A percentile compares a stretch with the other conserved stretches of the same genome.
These are phyloP conservation scores for Pestalotiopsis fici DNA, from an alignment of 2,329 filamentous ascomycete genomes.

Conservation along the genomic window DNA sequence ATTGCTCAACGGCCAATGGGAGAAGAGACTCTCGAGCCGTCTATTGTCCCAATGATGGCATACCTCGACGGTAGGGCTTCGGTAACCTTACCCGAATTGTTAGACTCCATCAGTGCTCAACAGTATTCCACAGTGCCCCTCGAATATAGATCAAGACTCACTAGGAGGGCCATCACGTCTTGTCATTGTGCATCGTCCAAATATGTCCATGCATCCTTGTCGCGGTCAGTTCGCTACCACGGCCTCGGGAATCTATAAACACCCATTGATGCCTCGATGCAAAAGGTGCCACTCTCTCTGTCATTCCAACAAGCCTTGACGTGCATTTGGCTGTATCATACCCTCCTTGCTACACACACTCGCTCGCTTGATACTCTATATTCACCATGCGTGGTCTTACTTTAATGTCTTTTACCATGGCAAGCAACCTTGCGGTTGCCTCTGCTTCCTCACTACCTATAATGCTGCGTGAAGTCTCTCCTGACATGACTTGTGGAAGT, in stretches of 20 bases:
- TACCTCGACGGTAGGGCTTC: neutral
- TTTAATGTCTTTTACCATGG: constrained; percentile 16
- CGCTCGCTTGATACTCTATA: constrained; percentile 14
- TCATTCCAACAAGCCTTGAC: neutral
- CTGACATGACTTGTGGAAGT: constrained; percentile 5
- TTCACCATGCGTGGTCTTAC: constrained; percentile 12
- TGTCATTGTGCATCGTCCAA: neutral
- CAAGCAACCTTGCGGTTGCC: constrained; percentile 16
- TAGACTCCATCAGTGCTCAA: constrained; percentile 1
- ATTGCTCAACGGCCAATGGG: neutral
- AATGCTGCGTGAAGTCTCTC: constrained; percentile 10
- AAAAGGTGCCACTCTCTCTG: neutral
- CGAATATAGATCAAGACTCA: neutral
- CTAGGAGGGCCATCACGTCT: neutral
- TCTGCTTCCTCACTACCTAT: constrained; percentile 19
- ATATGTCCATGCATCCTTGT: neutral
- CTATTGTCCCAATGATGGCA: neutral
- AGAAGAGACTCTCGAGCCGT: neutral
- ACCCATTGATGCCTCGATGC: neutral
- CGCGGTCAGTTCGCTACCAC: neutral
- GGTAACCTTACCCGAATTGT: neutral
- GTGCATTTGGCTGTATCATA: constrained; percentile 3
- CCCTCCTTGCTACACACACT: constrained; percentile 8
- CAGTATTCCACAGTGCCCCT: constrained; percentile 1
- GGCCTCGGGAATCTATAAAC: constrained; percentile 2